phyloP scores from a whole-genome alignment of 495 filamentous ascomycete species.

The Annulohypoxylon nitens region DNA sequence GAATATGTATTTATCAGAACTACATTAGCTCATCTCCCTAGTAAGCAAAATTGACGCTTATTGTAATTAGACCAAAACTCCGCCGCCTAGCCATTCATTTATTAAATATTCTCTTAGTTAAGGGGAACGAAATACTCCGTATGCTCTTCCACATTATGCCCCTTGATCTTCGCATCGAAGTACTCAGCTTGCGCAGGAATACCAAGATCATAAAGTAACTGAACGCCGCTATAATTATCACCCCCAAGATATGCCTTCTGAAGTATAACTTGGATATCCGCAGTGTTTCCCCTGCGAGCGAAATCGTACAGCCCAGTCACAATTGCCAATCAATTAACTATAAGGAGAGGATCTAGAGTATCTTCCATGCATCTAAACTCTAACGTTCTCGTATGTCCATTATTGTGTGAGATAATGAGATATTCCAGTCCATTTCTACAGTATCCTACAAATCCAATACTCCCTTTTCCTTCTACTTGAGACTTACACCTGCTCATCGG shows the following conservation, averaged over 20 bases:
- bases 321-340: slow-evolving; percentile 26
- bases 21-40: background rate
- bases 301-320: slow-evolving; percentile 30
- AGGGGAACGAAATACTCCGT: background rate
- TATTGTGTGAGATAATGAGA: slow-evolving; percentile 4
- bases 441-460: slow-evolving; percentile 32
- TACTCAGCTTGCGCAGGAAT: slow-evolving; percentile 14
- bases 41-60: background rate
- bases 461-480: slow-evolving; percentile 14
- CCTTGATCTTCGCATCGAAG: background rate
- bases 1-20: background rate
- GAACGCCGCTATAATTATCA: background rate
- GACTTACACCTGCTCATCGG: background rate
- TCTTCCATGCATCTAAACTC: slow-evolving; percentile 35
- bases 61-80: background rate
- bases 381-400: slow-evolving; percentile 35
- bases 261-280: slow-evolving; percentile 24
- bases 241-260: background rate
- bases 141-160: background rate
- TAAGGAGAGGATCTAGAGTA: slow-evolving; percentile 23
- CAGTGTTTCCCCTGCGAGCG: slow-evolving; percentile 11
- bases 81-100: no score
- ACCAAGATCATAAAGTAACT: slow-evolving; percentile 29
- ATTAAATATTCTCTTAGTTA: background rate
- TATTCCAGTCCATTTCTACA: background rate